Evolutionary conservation across 768 basidiomycete species (phyloP).

Genomic region (Megacollybia marginata): DNA sequence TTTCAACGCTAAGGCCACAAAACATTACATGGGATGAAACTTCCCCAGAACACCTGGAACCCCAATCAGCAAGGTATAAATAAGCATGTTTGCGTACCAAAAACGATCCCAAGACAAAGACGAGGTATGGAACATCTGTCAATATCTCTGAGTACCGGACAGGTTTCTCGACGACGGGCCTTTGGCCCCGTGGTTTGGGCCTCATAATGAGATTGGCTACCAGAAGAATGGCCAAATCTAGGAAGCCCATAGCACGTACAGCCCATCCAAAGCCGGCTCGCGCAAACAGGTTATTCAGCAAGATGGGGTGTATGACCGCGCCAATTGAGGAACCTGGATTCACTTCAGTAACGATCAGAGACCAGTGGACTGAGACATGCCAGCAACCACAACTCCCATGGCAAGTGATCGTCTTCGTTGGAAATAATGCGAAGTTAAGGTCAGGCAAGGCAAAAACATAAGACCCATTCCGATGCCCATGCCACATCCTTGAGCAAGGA

Average conservation of each 20-base stretch:
- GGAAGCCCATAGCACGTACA: constrained; percentile 33
- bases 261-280: constrained; percentile 31
- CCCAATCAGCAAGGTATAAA: constrained; percentile 2
- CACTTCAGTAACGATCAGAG: constrained; percentile 1
- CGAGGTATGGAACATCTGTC: constrained; percentile 32
- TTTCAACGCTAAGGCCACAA: background rate
- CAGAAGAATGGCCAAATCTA: constrained; percentile 36
- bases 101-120: constrained; percentile 34
- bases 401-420: constrained; percentile 38
- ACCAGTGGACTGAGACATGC: constrained; percentile 16
- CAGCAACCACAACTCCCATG: constrained; percentile 49
- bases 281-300: constrained; percentile 42
- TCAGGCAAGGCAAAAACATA: constrained; percentile 44
- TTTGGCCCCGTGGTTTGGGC: constrained; percentile 28
- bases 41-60: constrained; percentile 34
- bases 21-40: constrained; percentile 41
- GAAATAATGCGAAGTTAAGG: constrained; percentile 51
- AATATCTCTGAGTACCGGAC: constrained; percentile 23
- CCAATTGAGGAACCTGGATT: constrained; percentile 36
- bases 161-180: constrained; percentile 13
- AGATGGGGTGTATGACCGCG: constrained; percentile 43
- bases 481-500: constrained; percentile 49
- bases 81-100: constrained; percentile 15
- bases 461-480: constrained; percentile 51
- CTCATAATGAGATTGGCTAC: constrained; percentile 36